Conservation (phyloP, 1,139 yeast genomes). For the Pichia sp. region DNA sequence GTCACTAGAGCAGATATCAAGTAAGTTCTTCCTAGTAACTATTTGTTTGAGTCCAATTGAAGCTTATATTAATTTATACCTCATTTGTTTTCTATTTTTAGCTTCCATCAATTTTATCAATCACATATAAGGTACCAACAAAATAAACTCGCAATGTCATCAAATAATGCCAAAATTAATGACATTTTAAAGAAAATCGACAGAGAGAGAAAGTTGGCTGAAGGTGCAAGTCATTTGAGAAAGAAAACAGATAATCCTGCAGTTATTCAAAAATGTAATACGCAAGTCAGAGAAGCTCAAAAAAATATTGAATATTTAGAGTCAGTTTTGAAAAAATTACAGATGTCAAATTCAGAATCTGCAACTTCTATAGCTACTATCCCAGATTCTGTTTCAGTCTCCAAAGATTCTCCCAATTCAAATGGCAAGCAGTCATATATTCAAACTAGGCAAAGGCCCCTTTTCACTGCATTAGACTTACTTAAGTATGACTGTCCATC, state of each 20-base stretch:
- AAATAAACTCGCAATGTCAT: conserved; percentile 5
- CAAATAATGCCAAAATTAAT: conserved; percentile 28
- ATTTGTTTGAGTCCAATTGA: no score
- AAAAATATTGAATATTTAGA: conserved; percentile 84
- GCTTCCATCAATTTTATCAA: not conserved
- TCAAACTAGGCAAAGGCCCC: conserved; percentile 31
- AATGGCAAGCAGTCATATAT: conserved; percentile 9
- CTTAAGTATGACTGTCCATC: conserved; percentile 92
- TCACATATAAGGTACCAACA: not conserved
- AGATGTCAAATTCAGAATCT: conserved; percentile 19
- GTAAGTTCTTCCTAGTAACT: not conserved
- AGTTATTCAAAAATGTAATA: conserved; percentile 87
- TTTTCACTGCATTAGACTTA: conserved; percentile 67
- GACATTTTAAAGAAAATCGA: conserved; percentile 82
- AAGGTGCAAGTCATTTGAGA: conserved; percentile 78
- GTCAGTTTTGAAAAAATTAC: conserved; percentile 64
- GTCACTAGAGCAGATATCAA: no score
- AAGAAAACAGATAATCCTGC: conserved; percentile 69
- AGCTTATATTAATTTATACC: no score
- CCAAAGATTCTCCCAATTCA: not conserved
- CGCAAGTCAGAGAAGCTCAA: conserved; percentile 85
- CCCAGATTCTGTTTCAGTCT: no score
- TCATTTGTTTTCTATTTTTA: not conserved
- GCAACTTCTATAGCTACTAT: not conserved
- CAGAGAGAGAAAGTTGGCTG: conserved; percentile 79